Conservation (phyloP, 1,139 yeast species). For the Kurtzmaniella quercitrusa region DNA sequence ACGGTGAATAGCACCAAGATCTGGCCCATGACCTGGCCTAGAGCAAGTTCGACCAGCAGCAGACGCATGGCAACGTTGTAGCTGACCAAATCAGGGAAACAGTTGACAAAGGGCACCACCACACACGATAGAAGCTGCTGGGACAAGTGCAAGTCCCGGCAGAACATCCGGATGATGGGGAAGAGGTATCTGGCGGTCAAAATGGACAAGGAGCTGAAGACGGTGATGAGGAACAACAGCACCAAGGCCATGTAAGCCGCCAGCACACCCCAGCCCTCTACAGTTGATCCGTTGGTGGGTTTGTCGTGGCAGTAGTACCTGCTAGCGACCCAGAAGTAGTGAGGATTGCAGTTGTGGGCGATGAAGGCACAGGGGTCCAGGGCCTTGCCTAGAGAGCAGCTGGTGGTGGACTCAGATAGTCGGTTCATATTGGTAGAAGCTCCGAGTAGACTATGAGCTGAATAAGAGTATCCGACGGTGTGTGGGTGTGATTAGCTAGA, state of each 20-base stretch:
- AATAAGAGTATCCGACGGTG: no score
- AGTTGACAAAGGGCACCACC: slow-evolving; percentile 37
- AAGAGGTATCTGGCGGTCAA: slow-evolving; percentile 6
- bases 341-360: slow-evolving; percentile 18
- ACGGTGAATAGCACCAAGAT: slow-evolving; percentile 33
- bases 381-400: not conserved
- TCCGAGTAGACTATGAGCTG: no score
- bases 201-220: slow-evolving; percentile 5
- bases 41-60: slow-evolving; percentile 30
- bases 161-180: slow-evolving; percentile 3
- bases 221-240: not conserved
- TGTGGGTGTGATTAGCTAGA: no score
- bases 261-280: no score
- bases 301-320: slow-evolving; percentile 23
- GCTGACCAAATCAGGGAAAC: slow-evolving; percentile 37
- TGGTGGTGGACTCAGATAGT: not conserved
- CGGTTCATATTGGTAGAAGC: not conserved
- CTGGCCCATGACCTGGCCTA: slow-evolving; percentile 42
- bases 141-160: not conserved
- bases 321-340: slow-evolving; percentile 23
- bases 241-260: not conserved
- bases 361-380: slow-evolving; percentile 17
- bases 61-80: slow-evolving; percentile 30
- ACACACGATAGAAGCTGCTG: slow-evolving; percentile 12
- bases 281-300: no score